phyloP scores from a whole-genome alignment of 495 filamentous ascomycete species.

The Daldinia bambusicola region DNA sequence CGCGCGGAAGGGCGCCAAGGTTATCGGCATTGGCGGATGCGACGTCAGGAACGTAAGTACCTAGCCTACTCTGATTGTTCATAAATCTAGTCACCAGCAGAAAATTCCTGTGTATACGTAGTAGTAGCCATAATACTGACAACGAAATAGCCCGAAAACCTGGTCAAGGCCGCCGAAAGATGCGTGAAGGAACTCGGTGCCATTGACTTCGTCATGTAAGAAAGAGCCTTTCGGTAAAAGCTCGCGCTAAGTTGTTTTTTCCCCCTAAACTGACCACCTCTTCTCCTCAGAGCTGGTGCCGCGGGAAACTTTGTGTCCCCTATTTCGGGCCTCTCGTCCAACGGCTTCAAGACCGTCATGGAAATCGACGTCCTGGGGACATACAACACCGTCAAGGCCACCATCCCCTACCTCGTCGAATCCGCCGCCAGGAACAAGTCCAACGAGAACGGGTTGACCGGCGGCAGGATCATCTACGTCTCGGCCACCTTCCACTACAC shows the following conservation, averaged over 20 bases:
- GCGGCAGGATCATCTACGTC: constrained; percentile 88
- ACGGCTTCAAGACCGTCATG: constrained; percentile 95
- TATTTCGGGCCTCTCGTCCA: constrained; percentile 79
- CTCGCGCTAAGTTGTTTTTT: background rate
- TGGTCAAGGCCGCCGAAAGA: constrained; percentile 77
- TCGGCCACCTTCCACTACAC: constrained; percentile 91
- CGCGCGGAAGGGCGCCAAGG: constrained; percentile 77
- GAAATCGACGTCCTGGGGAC: constrained; percentile 96
- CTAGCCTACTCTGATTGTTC: background rate
- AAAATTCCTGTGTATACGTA: background rate
- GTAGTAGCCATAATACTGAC: constrained; percentile 13
- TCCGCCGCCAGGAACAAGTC: constrained; percentile 72
- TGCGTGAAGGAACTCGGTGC: constrained; percentile 83
- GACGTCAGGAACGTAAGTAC: constrained; percentile 74
- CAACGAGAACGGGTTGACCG: constrained; percentile 62
- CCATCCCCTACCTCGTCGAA: constrained; percentile 77
- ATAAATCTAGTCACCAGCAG: too few species aligned
- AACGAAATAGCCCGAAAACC: constrained; percentile 62
- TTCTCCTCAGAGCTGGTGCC: constrained; percentile 77
- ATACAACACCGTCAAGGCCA: constrained; percentile 94
- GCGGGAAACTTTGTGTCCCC: constrained; percentile 96
- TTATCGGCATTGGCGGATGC: constrained; percentile 83
- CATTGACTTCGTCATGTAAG: constrained; percentile 94
- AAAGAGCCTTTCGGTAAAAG: constrained; percentile 9
- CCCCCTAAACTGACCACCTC: constrained; percentile 27